Evolutionary conservation across 768 basidiomycete species (phyloP), one percentile per base, ranked within the genome.

Genomic region (Boletus tomentosulus): DNA sequence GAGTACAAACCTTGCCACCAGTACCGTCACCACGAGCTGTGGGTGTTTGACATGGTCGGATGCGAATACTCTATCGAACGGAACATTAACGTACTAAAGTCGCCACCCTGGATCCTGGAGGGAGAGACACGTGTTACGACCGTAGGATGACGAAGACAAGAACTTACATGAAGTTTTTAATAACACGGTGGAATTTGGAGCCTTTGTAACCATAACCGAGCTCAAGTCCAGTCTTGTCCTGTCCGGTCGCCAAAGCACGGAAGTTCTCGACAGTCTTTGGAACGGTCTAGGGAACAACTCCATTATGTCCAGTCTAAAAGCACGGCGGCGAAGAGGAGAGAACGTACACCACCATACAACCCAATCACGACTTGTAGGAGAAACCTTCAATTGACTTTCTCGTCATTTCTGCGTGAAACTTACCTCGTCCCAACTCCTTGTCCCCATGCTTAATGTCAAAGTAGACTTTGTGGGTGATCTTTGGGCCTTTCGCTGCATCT

Each of bases 201-300:
- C 92, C 94, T 73, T 96, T 88, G 81, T 93, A 99, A 10, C 95
- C 94, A 66, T 79, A 96, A 16, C 86, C 92, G 46, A 89, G 81
- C 16, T 83, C 82, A 50, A 78, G 65, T 30, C 74, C 68, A 2
- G 78, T 78, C 74, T 87, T 91, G 62, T 80, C 83, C 63, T 84
- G 77, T 54, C 95, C 91, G 35, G 92, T 91, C 12, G 90, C 77
- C 61, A 99, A 80, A 46, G 93, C 92, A 53, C 93, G 87, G 84
- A 98, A 98, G 82, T 98, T 98, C 80, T 94, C 95, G 25, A 78
- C 94, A 31, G 95, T 98, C 75, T 95, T 95, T 51, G 95, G 95
- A 44, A 97, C 94, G 45, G 92, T 92, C 88, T 94, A 53, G 11
- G 28, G 38, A 45, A 37, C 44, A 11, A 31, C 31, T 38, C 9